Base-by-base conservation (phyloP, 208 protist species). In the Crithidia bombi region DNA sequence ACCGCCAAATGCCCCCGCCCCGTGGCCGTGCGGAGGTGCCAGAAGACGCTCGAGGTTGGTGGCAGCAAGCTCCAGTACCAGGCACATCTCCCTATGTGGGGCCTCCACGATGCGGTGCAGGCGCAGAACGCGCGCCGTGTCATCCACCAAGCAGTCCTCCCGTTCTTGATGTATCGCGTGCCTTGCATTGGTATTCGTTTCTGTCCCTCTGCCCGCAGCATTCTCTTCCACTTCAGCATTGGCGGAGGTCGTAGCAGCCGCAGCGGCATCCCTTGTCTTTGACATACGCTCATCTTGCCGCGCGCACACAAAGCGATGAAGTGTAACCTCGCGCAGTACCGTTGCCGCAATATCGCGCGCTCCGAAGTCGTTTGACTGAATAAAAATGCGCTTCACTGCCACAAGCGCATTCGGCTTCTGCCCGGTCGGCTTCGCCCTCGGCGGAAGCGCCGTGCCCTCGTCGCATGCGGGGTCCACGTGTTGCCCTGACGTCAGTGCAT, bases 301-400 rank as follows among this genome's bases (percentile, higher is more conserved):
- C 0, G 39, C 51, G 17, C 69, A 73, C 7, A 83, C 73, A 46
- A 76, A 82, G 26, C 78, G 69, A 30, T 92, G 78, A 26, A 96
- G 47, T 5, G 89, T 91, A 0, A 81, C 81, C 70, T 96, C 89
- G 14, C 91, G 89, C 49, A 96, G 74, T 10, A 90, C 84, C 5
- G 82, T 82, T 28, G 91, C 83, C 5, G 84, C 70, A 4, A 96
- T 67, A 11, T 89, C 91, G 26, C 79, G 85, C 14, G 72, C 25
- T 21, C 91, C 89, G 74, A 86, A 94, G 54, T 91, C 83, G 65
- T 81, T 90, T 1, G 69, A 56, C 38, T 89, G 91, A 19, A 81
- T 82, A 54, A 91, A 96, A 23, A 94, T 77, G 14, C 91, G 85
- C 73, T 96, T 96, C 38, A 96, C 91, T 5, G 87, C 91, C 46